Conservation (phyloP, 106 monocot species). For the Chionographis japonica region DNA sequence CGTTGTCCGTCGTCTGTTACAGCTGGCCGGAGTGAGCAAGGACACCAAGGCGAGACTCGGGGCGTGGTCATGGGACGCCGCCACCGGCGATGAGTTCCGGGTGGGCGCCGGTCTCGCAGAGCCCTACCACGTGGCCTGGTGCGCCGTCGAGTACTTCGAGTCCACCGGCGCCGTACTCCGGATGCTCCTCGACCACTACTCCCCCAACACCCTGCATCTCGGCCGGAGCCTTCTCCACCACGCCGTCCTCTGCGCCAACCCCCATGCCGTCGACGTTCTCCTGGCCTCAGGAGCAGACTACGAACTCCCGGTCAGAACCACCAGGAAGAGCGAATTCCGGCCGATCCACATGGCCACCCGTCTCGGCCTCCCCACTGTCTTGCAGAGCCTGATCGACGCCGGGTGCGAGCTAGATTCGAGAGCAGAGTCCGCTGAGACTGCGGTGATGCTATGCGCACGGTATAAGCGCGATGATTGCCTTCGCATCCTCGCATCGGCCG, state of each 20-base stretch:
- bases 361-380: constrained; percentile 7
- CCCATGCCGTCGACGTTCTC: constrained; percentile 17
- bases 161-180: constrained; percentile 31
- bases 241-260: constrained; percentile 44
- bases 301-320: constrained; percentile 18
- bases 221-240: constrained; percentile 40
- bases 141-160: constrained; percentile 46
- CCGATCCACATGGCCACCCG: constrained; percentile 38
- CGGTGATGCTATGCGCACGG: constrained; percentile 16
- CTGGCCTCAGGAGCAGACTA: constrained; percentile 18
- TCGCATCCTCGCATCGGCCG: constrained; percentile 17
- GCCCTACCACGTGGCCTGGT: constrained; percentile 33
- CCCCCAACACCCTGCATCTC: constrained; percentile 9
- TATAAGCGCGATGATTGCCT: constrained; percentile 26
- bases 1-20: constrained; percentile 50
- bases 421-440: constrained; percentile 23
- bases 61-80: constrained; percentile 43
- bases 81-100: constrained; percentile 35
- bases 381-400: constrained; percentile 17
- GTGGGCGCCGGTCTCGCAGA: constrained; percentile 42
- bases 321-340: not conserved
- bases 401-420: constrained; percentile 28
- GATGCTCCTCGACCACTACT: constrained; percentile 18
- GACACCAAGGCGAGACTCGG: constrained; percentile 26
- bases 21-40: constrained; percentile 37